Percentiles rank a stretch among this genome's conserved stretches.
Conservation (phyloP, 768 basidiomycete species). For the Macrolepiota fuliginosa region DNA sequence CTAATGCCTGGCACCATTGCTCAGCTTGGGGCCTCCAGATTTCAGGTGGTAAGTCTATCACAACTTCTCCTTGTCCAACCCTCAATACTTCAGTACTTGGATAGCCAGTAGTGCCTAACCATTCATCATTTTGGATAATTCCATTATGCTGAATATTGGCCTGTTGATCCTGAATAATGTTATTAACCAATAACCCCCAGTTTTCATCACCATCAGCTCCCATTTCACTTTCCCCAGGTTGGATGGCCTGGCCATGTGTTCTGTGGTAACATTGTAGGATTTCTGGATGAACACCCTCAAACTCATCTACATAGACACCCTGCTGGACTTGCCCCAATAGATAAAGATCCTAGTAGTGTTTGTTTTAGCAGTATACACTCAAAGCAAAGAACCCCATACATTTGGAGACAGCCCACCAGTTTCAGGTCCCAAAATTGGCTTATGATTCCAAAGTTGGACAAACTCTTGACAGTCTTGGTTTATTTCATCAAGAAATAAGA, state of each 20-base stretch:
- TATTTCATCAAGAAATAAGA: not conserved
- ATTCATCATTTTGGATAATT: not conserved
- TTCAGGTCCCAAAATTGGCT: not conserved
- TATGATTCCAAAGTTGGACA: not conserved
- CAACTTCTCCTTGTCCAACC: not conserved
- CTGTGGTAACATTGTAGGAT: not conserved
- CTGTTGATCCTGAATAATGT: not conserved
- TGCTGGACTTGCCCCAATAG: not conserved
- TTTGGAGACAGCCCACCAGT: not conserved
- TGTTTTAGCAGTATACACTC: not conserved
- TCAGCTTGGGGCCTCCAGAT: not conserved
- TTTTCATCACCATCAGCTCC: not conserved
- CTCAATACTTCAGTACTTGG: not conserved
- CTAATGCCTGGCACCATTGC: not conserved
- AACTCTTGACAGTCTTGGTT: not conserved
- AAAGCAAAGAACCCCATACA: not conserved
- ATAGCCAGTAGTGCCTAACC: not conserved
- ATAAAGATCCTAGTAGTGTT: not conserved
- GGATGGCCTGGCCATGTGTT: no score
- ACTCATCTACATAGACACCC: not conserved
- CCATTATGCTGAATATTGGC: not conserved
- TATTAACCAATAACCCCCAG: not conserved
- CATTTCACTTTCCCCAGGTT: not conserved
- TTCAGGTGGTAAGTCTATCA: not conserved
- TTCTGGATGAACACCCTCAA: not conserved